phyloP scores from a whole-genome alignment of 2,329 filamentous ascomycete genomes.

The Ophiostoma novo-ulmi region DNA sequence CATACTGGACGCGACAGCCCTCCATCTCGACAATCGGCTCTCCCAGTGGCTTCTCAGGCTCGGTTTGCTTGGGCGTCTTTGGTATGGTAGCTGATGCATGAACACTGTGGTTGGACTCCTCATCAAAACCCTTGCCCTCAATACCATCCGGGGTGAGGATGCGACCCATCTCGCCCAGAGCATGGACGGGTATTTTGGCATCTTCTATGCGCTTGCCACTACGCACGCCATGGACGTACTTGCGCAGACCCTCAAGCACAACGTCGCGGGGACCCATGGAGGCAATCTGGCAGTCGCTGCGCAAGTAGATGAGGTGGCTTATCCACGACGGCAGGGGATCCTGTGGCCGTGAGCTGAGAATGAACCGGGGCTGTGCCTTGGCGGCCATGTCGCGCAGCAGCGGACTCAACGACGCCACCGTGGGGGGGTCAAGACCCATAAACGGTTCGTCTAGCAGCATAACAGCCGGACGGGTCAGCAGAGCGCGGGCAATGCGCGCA shows the following conservation, averaged over 20 bases:
- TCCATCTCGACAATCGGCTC: conserved; percentile 81
- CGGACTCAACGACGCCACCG: conserved; percentile 63
- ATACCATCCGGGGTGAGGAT: conserved; percentile 41
- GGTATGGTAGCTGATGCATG: not conserved
- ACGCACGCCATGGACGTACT: conserved; percentile 45
- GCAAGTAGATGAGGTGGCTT: conserved; percentile 71
- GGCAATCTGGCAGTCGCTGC: conserved; percentile 60
- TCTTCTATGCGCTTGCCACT: conserved; percentile 44
- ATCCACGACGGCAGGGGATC: conserved; percentile 88
- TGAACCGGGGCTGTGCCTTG: conserved; percentile 61
- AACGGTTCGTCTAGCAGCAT: conserved; percentile 89
- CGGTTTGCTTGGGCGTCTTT: conserved; percentile 25
- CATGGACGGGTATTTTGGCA: conserved; percentile 44
- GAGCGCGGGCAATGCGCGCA: conserved; percentile 79
- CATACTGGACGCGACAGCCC: conserved; percentile 76
- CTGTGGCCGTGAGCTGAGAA: conserved; percentile 76
- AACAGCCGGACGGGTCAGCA: conserved; percentile 73
- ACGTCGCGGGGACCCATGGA: conserved; percentile 60
- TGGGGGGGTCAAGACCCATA: conserved; percentile 89
- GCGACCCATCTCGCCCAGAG: conserved; percentile 48
- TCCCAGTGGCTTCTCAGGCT: conserved; percentile 37
- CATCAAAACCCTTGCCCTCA: conserved; percentile 37
- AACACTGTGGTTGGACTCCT: conserved; percentile 20
- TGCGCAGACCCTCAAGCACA: conserved; percentile 52
- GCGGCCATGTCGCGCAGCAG: conserved; percentile 65